phyloP scores from a whole-genome alignment of 2,329 filamentous ascomycete genomes.

The Neonectria faginata region DNA sequence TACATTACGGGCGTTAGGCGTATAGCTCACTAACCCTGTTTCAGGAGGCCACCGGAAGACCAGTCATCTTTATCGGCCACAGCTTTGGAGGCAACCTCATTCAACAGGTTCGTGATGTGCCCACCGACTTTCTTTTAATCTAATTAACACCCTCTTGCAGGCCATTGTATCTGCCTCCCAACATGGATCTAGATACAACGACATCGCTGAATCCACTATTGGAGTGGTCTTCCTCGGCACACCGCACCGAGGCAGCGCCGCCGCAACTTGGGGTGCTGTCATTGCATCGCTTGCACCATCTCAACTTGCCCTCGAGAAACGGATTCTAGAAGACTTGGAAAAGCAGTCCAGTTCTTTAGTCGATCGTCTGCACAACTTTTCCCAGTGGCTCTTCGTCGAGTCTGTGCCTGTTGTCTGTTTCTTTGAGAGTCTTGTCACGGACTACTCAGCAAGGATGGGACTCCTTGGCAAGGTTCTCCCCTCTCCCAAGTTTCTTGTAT shows the following conservation, averaged over 20 bases:
- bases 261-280: background rate
- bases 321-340: background rate
- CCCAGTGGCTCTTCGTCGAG: background rate
- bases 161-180: background rate
- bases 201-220: background rate
- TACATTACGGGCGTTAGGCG: background rate
- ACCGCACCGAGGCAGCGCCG: background rate
- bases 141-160: background rate
- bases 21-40: background rate
- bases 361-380: background rate
- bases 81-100: conserved; percentile 7
- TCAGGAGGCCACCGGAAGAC: background rate
- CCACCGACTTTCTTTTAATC: too few relatives aligned
- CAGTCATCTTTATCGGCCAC: background rate
- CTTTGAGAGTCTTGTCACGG: background rate
- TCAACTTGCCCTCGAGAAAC: background rate
- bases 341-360: background rate
- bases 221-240: background rate
- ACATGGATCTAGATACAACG: background rate
- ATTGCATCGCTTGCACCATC: background rate
- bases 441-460: background rate
- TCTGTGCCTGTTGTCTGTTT: background rate
- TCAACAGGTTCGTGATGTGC: background rate
- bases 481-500: background rate
- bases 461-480: background rate